Evolutionary conservation across 164 flowering plant genomes (phyloP).

Genomic region (Annona cherimola): DNA sequence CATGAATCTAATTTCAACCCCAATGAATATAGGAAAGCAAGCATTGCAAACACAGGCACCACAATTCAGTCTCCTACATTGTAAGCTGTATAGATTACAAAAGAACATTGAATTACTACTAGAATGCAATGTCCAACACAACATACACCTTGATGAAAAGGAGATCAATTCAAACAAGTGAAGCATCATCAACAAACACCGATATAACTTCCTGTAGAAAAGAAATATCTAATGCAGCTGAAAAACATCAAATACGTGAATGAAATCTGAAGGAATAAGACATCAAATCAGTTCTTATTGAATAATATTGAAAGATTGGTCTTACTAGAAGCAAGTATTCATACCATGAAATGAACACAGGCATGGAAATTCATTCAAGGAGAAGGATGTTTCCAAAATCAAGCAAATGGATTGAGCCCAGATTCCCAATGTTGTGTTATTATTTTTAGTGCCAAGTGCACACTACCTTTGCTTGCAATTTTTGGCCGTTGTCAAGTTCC

Average conservation of each 20-base stretch:
- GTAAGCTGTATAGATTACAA: too few relatives aligned
- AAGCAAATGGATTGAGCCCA: not conserved
- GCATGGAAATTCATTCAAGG: not conserved
- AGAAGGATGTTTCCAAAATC: not conserved
- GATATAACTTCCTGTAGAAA: not conserved
- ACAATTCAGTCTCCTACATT: too few relatives aligned
- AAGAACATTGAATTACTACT: too few relatives aligned
- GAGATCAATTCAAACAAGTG: too few relatives aligned
- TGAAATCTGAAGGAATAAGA: not conserved
- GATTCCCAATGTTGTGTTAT: not conserved
- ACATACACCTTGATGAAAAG: too few relatives aligned
- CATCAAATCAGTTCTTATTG: not conserved
- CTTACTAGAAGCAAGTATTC: not conserved
- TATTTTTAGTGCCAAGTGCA: not conserved
- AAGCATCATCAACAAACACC: too few relatives aligned
- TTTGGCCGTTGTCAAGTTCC: constrained; percentile 58
- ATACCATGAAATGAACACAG: not conserved
- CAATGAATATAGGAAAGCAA: too few relatives aligned
- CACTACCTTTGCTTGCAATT: constrained; percentile 56
- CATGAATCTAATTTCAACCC: too few relatives aligned
- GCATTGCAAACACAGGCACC: too few relatives aligned
- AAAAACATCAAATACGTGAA: not conserved
- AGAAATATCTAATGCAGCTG: not conserved
- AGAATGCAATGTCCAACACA: too few relatives aligned
- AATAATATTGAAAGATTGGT: too few relatives aligned